These are phyloP conservation scores for Magnaporthiopsis rhizophila DNA, from an alignment of 2,329 filamentous ascomycete species.

Conservation along the genomic window DNA sequence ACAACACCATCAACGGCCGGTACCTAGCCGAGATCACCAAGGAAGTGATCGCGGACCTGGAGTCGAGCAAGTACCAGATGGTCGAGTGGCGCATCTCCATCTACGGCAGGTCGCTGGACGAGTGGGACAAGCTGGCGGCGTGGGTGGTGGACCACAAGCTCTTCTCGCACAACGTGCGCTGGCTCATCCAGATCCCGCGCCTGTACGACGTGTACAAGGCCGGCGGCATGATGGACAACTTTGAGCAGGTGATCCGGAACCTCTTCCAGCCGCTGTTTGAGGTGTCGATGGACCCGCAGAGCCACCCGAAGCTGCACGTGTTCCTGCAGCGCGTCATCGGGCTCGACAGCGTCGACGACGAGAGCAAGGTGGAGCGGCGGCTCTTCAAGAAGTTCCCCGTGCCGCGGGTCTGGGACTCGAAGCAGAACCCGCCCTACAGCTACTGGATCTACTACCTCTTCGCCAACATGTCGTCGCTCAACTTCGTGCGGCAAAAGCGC, in stretches of 20 bases:
- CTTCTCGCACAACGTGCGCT: slow-evolving; percentile 94
- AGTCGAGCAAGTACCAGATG: slow-evolving; percentile 99
- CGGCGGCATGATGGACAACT: slow-evolving; percentile 76
- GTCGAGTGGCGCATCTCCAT: slow-evolving; percentile 98
- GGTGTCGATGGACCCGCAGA: slow-evolving; percentile 78
- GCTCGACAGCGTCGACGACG: slow-evolving; percentile 95
- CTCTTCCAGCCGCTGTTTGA: slow-evolving; percentile 92
- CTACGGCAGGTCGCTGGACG: slow-evolving; percentile 83
- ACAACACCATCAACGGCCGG: slow-evolving; percentile 92
- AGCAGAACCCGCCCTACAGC: slow-evolving; percentile 94
- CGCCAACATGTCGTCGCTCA: slow-evolving; percentile 86
- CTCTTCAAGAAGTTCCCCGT: slow-evolving; percentile 95
- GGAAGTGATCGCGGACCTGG: slow-evolving; percentile 92
- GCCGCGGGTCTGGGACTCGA: slow-evolving; percentile 79
- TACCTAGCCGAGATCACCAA: slow-evolving; percentile 97
- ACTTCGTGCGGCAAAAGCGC: slow-evolving; percentile 80
- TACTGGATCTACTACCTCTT: slow-evolving; percentile 99
- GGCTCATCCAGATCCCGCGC: slow-evolving; percentile 91
- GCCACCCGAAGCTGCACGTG: slow-evolving; percentile 86
- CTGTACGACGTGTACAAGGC: slow-evolving; percentile 95
- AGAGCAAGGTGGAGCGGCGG: slow-evolving; percentile 90
- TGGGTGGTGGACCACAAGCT: slow-evolving; percentile 99
- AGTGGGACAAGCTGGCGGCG: slow-evolving; percentile 95
- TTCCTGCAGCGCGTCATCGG: slow-evolving; percentile 94
- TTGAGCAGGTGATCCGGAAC: slow-evolving; percentile 84